These are phyloP conservation scores for Ceratobasidium sp. DNA, from an alignment of 1,284 basidiomycete species.

Conservation along the genomic window DNA sequence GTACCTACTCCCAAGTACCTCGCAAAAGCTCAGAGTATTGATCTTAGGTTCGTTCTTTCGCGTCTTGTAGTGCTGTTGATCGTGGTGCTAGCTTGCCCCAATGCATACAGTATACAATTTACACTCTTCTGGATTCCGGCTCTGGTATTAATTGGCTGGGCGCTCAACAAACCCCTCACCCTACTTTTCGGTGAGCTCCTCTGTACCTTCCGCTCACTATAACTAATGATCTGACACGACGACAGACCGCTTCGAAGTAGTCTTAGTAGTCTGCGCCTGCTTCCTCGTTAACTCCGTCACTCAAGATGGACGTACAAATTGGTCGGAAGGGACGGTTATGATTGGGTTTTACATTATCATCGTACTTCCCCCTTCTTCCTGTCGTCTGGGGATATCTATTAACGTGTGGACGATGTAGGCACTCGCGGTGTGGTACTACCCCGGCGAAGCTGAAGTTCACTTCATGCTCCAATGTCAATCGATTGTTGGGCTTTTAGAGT, in stretches of 20 bases:
- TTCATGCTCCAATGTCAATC: conserved; percentile 35
- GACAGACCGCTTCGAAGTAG: conserved; percentile 36
- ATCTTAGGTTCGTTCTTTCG: conserved; percentile 57
- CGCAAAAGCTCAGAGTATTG: conserved; percentile 72
- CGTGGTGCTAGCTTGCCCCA: too few species aligned
- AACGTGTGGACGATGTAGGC: conserved; percentile 51
- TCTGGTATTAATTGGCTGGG: conserved; percentile 40
- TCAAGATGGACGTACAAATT: conserved; percentile 43
- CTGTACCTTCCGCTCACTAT: background rate
- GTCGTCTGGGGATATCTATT: conserved; percentile 53
- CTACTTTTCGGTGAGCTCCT: conserved; percentile 43
- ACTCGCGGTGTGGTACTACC: conserved; percentile 47
- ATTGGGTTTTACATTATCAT: conserved; percentile 42
- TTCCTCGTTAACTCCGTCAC: conserved; percentile 47
- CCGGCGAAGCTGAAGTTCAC: conserved; percentile 16
- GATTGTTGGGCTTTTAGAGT: conserved; percentile 28
- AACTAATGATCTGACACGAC: too few species aligned
- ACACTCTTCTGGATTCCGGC: conserved; percentile 46
- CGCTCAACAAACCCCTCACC: conserved; percentile 43
- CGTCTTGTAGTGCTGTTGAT: background rate
- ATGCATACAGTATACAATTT: conserved; percentile 43
- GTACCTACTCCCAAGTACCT: conserved; percentile 63
- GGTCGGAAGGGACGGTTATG: conserved; percentile 45
- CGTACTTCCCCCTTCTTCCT: background rate
- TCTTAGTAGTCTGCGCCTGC: conserved; percentile 32